Base-by-base conservation (phyloP, 1,284 basidiomycete genomes). In the Cerioporus squamosus region DNA sequence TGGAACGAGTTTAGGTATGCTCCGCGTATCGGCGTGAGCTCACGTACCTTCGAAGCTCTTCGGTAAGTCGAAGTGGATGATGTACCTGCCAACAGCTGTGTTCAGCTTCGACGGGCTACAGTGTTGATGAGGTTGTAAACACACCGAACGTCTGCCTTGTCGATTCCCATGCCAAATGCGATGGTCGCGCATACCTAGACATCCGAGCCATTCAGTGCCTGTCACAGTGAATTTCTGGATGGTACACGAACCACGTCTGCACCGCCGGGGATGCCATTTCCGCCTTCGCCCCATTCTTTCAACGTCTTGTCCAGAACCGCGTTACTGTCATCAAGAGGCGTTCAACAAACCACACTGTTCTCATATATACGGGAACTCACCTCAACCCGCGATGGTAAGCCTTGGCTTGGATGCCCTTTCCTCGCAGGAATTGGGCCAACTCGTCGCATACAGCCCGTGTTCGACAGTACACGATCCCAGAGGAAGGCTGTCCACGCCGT, bases 101-200 rank as follows among this genome's bases (percentile, higher is more conserved):
- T 29, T 40, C 12, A n/a, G 26, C 18, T n/a, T 66, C 15, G 47
- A 29, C 20, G 6, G 17, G 9, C 20, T 14, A 14, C 12, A 6
- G 3, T 24, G 29, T 15, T 40, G 8, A 54, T 22, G 17, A 15
- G 51, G 10, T n/a, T 12, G 40, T 9, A 12, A 12, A 71, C 81
- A 33, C 75, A 91, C 80, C 91, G 82, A 38, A 93, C 91, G 68
- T 94, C 86, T 2, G 85, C 75, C 72, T 94, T 94, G 71, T 96
- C 93, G 31, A 96, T 94, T 1, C 94, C 93, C 79, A 95, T 89
- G 1, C 94, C 93, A 67, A 95, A 95, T 1, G 93, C 93, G 44
- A 95, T 86, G 0, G 85, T 86, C 1, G 85, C 84, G 18, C 84
- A 83, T 23, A 83, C 79, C 73, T 82, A 63, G 43, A 73, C 57